These are phyloP conservation scores for Bocquillonia castaneifolia DNA, from an alignment of 441 rosid species.

Conservation along the genomic window DNA sequence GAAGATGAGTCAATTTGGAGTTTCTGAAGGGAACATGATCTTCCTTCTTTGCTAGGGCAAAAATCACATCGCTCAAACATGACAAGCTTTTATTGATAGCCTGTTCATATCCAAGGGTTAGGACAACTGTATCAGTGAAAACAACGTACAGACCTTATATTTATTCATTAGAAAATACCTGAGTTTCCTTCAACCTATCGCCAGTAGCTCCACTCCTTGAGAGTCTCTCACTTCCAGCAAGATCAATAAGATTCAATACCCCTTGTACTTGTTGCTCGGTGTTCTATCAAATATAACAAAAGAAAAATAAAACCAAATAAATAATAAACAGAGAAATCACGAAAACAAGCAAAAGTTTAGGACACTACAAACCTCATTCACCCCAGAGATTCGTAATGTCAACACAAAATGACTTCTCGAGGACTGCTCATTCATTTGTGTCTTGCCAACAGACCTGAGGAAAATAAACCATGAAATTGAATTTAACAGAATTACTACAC, in stretches of 20 bases:
- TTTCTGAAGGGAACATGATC: slow-evolving; percentile 96
- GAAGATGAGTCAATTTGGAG: slow-evolving; percentile 89
- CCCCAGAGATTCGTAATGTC: slow-evolving; percentile 80
- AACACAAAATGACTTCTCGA: slow-evolving; percentile 98
- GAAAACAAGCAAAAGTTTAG: neutral
- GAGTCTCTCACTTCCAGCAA: slow-evolving; percentile 93
- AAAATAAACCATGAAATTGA: neutral
- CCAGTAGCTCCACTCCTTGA: slow-evolving; percentile 92
- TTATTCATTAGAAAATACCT: too few relatives aligned
- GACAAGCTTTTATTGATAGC: slow-evolving; percentile 95
- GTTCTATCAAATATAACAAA: slow-evolving; percentile 36
- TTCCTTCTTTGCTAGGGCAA: slow-evolving; percentile 89
- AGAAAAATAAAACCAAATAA: neutral
- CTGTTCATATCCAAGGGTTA: slow-evolving; percentile 32
- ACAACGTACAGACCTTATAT: too few relatives aligned
- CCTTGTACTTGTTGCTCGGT: slow-evolving; percentile 97
- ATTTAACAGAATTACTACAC: too few relatives aligned
- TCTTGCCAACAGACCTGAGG: slow-evolving; percentile 88
- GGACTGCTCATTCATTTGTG: slow-evolving; percentile 95
- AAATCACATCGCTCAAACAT: slow-evolving; percentile 78
- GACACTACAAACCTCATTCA: slow-evolving; percentile 59
- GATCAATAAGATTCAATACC: slow-evolving; percentile 79
- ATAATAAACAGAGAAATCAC: neutral
- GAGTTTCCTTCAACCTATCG: slow-evolving; percentile 89
- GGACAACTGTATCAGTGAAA: neutral